Evolutionary conservation across 2,329 filamentous ascomycete species (phyloP), one percentile per base, ranked within the genome.

Genomic region (Cercospora citrullina): DNA sequence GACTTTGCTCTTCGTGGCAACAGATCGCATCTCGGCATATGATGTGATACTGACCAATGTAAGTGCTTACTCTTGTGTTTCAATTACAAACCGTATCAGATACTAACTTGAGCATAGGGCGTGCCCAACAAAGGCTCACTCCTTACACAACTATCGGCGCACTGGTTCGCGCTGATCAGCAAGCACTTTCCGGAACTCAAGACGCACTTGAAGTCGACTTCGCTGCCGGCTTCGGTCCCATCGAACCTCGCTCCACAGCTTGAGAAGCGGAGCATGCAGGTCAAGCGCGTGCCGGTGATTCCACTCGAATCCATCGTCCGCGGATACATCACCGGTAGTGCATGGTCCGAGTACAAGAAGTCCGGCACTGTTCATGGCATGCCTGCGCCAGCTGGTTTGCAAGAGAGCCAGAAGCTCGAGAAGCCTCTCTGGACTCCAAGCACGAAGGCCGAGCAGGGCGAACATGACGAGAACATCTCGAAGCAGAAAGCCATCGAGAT

Each of bases 21-120:
- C 92, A 14, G 94, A 97, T 82, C 90, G 95, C 73, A 95, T 97
- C 79, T 97, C 93, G 26, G 95, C 95, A 65, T 98, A 94, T 84
- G 94, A 98, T 85, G 93, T 96, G 74, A 88, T 96, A 74, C 89
- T 96, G 85, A 83, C 87, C 75, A 97, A 95, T 81, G 89, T 89
- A 78, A 76, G 80, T 71, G 6, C 8, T 33, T 3, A 1, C 9
- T 7, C 14, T 30, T 8, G 23, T 28, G n/a, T 5, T n/a, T 5
- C 3, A 14, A 65, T 9, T 28, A 16, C 21, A 31, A 30, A 2
- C 21, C 5, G 5, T 12, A 28, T 30, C 12, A 48, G 21, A 31
- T 28, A 16, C 7, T 36, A 14, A 36, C 26, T 31, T 21, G 26
- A 2, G 1, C 14, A 7, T 66, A 90, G 87, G 89, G 89, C 9